phyloP scores from a whole-genome alignment of 441 rosid species.

The Gossypium davidsonii region DNA sequence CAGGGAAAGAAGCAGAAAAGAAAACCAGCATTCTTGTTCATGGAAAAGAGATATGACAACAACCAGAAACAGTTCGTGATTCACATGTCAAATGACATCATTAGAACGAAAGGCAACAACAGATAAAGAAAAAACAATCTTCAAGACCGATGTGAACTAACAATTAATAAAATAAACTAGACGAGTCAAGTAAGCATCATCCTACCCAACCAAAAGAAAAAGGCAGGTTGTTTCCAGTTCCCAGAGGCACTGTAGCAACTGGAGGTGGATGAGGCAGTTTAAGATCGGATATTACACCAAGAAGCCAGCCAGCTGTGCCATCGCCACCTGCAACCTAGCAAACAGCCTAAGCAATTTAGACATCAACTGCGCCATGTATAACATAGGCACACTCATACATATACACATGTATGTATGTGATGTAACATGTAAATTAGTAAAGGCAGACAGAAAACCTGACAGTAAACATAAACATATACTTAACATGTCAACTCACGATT shows the following conservation, averaged over 20 bases:
- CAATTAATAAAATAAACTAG: neutral
- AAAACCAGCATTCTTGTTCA: neutral
- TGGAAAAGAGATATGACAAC: neutral
- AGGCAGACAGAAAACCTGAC: neutral
- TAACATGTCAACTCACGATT: constrained; percentile 30
- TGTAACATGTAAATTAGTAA: neutral
- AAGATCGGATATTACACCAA: constrained; percentile 47
- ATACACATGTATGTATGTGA: neutral
- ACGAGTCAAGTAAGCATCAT: constrained; percentile 1
- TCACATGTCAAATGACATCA: neutral
- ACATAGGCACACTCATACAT: neutral
- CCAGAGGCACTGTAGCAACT: constrained; percentile 42
- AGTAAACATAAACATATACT: neutral
- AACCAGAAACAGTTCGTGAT: neutral
- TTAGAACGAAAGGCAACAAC: neutral
- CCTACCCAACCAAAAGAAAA: constrained; percentile 55
- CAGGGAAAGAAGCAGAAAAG: neutral
- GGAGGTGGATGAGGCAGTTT: constrained; percentile 41
- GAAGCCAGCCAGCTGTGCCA: constrained; percentile 50
- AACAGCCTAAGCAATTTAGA: constrained; percentile 5
- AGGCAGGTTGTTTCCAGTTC: constrained; percentile 56
- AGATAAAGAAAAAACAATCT: neutral
- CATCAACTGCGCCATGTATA: neutral
- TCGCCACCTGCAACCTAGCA: constrained; percentile 51
- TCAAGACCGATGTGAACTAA: neutral